Evolutionary conservation across 176 grass and related monocot genomes (phyloP), one percentile per base, ranked within the genome.

Genomic region (Ananas comosus): DNA sequence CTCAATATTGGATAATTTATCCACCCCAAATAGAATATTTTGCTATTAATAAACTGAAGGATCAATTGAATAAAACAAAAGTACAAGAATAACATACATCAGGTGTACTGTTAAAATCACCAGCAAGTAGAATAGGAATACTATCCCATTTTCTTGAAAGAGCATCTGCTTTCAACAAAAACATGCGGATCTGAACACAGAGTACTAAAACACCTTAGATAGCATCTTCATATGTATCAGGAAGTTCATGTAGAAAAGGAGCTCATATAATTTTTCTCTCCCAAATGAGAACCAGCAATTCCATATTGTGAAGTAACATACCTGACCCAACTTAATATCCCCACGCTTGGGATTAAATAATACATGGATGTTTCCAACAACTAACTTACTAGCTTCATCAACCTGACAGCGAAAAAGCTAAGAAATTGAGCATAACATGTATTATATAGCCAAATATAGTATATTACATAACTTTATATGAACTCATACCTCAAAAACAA

Each of bases 31-130:
- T 68, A 76, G 23, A 52, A 74, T 64, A 51, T 57, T 19, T 49
- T 53, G 56, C 3, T 11, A 53, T 6, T 12, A 83, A 63, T 49
- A 7, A 42, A 42, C 33, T 42, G 4, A 42, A 42, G 33, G 33
- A 42, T 42, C 33, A 42, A 8, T 42, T 42, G 33, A 42, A 42
- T 42, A 42, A 42, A 63, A 66, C 2, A 52, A 64, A 54, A 64
- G 4, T 21, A 9, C 7, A 74, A 80, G n/a, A 61, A 72, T 65
- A 54, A 74, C 72, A 63, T 96, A 91, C 92, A 76, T 83, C 68
- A 29, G 92, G 92, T 75, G 86, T 96, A 74, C 78, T 87, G 72
- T 96, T 96, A 79, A 96, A 96, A 96, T 96, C 92, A 82, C 92
- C 92, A 68, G 86, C 88, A 80, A 96, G 84, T 66, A 96, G 79